Base-by-base conservation (phyloP, 371 early-diverging fungal species). In the Choanephora cucurbitarum region DNA sequence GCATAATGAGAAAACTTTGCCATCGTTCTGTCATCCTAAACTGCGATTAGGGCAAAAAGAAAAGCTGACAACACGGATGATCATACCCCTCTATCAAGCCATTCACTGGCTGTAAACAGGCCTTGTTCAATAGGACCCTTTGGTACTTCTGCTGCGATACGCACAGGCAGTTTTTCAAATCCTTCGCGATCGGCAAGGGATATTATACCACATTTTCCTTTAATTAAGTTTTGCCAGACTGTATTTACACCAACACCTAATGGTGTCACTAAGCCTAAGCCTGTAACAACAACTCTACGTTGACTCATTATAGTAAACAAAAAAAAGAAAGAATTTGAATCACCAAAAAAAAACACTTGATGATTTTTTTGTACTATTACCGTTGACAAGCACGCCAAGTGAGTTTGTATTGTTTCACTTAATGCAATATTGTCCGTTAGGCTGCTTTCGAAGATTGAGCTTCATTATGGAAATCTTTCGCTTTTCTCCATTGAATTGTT, bases 181-280 rank as follows among this genome's bases (percentile, higher is more conserved):
- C 70, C 80, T 11, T 55, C 62, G 5, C 49, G 56, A 19, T 72
- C 52, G 11, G 64, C 64, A 21, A 93, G 75, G 11, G 92, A 90
- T 40, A 83, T 79, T 53, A 96, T 81, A 10, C 96, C 98, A 58
- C 88, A 89, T 32, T 83, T 64, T 1, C 86, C 85, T 15, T 84
- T 79, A 17, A 95, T 45, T 15, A 97, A 71, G 49, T 79, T 82
- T n/a, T 72, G 64, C 96, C 95, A 96, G 0, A 82, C 81, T 18
- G 72, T 67, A n/a, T 74, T 64, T 17, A 88, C 83, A 39, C 92
- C 91, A 2, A 84, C 83, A 47, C 92, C 97, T 7, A 97, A 79
- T 0, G 98, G 98, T 0, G 94, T 90, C 28, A 97, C 93, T n/a
- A 94, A 72, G 5, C 98, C 98, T 3, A 97, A 72, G 3, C 98